Base-by-base conservation (phyloP, 2,329 filamentous ascomycete species). In the Blumeria hordei region DNA sequence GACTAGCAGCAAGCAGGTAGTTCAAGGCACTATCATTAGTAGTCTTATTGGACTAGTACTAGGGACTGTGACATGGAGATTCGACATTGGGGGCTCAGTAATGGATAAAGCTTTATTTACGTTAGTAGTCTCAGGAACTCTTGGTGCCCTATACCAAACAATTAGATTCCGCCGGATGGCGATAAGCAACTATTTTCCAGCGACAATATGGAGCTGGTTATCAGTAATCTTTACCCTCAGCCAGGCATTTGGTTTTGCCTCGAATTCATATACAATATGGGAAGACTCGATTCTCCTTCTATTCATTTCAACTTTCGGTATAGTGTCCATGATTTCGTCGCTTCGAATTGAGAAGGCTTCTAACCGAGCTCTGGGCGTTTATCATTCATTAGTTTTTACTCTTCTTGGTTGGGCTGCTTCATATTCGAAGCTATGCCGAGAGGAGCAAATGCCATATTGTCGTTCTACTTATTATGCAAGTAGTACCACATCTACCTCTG, bases 181-280 rank as follows among this genome's bases (percentile, higher is more conserved):
- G 32, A 55, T 78, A 16, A 60, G 66, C 35, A 74, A 74, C 57
- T 64, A 85, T 37, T 61, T 87, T 9, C 88, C 88, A 0, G 77
- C 69, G n/a, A 83, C 78, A 0, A 70, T 88, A 55, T 98, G 90
- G 88, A 83, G 87, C n/a, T 90, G 85, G 81, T 71, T 94, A 57
- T 81, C 86, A 6, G 71, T 86, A 32, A 66, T 88, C 12, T 87
- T 94, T 61, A 88, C 88, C 0, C 67, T 88, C n/a, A 80, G 83
- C 58, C 86, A 94, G 64, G 93, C 88, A n/a, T 72, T 85, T 54
- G 90, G 92, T 7, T 98, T 96, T 66, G 90, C 90, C 0, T 92
- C 92, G 3, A 98, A 98, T 69, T 98, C 92, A 0, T 98, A 88
- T 69, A 96, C 90, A 0, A 94, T 98, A 60, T 98, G 92, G 88